Conservation (phyloP, 768 basidiomycete species). For the Podaxis rugospora region DNA sequence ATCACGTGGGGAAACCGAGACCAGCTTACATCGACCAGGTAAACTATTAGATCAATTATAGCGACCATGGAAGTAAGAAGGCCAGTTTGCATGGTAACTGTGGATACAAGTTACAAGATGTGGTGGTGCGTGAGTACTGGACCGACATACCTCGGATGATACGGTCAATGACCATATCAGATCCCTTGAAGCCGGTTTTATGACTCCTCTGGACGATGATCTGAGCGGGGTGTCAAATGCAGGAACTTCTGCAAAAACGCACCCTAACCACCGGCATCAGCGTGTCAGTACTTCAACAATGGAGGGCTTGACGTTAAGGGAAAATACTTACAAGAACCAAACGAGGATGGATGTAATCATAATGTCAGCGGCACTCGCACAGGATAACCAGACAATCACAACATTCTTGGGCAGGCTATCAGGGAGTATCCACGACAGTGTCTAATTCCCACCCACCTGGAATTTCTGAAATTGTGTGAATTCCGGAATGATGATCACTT, state of each 20-base stretch:
- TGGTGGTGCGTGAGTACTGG: neutral
- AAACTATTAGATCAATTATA: conserved; percentile 28
- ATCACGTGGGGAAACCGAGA: neutral
- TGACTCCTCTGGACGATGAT: conserved; percentile 26
- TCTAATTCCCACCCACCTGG: conserved; percentile 14
- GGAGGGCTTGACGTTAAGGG: no score
- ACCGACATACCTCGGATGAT: conserved; percentile 33
- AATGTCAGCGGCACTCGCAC: conserved; percentile 35
- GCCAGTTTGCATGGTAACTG: conserved; percentile 35
- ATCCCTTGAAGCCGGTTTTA: conserved; percentile 36
- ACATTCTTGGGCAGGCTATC: conserved; percentile 12
- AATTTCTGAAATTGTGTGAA: conserved; percentile 26
- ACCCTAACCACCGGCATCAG: conserved; percentile 1
- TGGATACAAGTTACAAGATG: neutral
- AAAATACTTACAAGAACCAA: conserved; percentile 32
- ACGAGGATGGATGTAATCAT: conserved; percentile 40
- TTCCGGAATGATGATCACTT: conserved; percentile 17
- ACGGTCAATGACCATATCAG: conserved; percentile 37
- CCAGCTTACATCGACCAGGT: conserved; percentile 22
- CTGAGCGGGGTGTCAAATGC: neutral
- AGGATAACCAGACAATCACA: conserved; percentile 36
- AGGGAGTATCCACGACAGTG: neutral
- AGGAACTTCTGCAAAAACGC: neutral
- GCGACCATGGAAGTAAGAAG: conserved; percentile 30
- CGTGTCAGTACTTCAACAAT: no score